Evolutionary conservation across 2,329 filamentous ascomycete species (phyloP).

Genomic region (Nannizziopsis barbatae): DNA sequence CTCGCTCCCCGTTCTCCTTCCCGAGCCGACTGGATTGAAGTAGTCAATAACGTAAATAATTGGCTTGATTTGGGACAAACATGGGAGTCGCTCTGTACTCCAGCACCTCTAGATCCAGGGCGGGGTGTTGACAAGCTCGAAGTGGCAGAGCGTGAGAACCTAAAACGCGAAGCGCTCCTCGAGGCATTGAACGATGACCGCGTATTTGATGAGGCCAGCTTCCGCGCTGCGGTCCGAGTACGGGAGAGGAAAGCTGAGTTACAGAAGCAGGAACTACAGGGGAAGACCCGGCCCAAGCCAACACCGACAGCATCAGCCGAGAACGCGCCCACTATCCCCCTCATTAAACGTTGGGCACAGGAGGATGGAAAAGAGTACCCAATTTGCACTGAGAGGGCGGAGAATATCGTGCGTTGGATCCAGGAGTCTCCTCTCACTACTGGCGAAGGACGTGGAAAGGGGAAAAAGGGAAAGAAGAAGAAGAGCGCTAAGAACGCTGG

Average conservation of each 20-base stretch:
- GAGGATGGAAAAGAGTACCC: conserved; percentile 59
- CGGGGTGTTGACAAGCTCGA: conserved; percentile 28
- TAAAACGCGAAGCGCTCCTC: conserved; percentile 54
- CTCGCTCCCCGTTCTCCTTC: conserved; percentile 59
- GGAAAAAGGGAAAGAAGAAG: conserved; percentile 11
- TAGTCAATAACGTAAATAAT: conserved; percentile 55
- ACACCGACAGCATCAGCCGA: too few species aligned
- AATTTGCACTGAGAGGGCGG: conserved; percentile 58
- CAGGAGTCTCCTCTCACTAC: conserved; percentile 41
- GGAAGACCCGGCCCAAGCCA: neutral
- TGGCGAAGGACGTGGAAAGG: conserved; percentile 13
- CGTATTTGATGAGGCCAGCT: conserved; percentile 55
- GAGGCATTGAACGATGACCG: conserved; percentile 58
- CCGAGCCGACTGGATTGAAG: conserved; percentile 68
- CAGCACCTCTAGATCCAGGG: conserved; percentile 43
- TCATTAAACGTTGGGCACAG: conserved; percentile 49
- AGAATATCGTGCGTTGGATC: conserved; percentile 60
- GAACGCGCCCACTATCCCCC: conserved; percentile 19
- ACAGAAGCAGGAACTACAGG: conserved; percentile 10
- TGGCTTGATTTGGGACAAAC: conserved; percentile 54
- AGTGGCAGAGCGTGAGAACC: conserved; percentile 47
- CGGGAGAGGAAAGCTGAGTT: conserved; percentile 42
- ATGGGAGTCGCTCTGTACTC: conserved; percentile 62
- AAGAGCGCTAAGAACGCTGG: conserved; percentile 1
- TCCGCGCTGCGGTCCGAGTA: conserved; percentile 52